Evolutionary conservation across 805 yeast species (phyloP).

Genomic region (Komagataella phaffii): DNA sequence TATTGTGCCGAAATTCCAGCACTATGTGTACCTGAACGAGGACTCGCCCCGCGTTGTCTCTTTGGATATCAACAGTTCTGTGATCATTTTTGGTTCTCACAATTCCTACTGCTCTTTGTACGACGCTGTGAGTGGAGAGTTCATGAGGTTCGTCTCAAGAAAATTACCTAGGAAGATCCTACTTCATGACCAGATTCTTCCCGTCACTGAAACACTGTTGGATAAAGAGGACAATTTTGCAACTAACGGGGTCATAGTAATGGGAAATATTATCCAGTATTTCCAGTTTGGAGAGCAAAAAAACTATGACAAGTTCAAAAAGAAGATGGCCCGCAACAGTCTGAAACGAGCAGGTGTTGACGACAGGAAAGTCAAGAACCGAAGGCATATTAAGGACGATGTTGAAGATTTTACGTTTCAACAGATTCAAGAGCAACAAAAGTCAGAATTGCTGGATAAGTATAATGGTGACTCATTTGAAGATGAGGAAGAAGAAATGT

Average conservation of each 20-base stretch:
- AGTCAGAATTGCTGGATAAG: conserved; percentile 20
- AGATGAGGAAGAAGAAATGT: conserved; percentile 26
- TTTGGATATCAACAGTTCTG: conserved; percentile 12
- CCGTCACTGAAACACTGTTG: conserved; percentile 15
- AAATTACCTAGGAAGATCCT: conserved; percentile 16
- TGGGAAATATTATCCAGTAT: conserved; percentile 29
- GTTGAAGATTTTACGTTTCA: conserved; percentile 15
- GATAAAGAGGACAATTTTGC: conserved; percentile 12
- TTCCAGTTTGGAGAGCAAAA: conserved; percentile 30
- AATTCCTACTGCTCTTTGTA: conserved; percentile 28
- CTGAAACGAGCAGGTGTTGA: not conserved
- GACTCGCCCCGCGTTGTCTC: conserved; percentile 15
- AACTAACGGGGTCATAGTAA: conserved; percentile 24
- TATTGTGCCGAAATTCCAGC: conserved; percentile 1
- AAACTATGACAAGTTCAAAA: conserved; percentile 7
- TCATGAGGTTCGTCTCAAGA: conserved; percentile 19
- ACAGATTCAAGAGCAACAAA: conserved; percentile 11
- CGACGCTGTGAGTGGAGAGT: conserved; percentile 28
- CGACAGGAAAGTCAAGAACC: not conserved
- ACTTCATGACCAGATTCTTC: conserved; percentile 12
- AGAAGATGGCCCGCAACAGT: conserved; percentile 1
- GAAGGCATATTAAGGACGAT: not conserved
- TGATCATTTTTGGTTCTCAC: conserved; percentile 24
- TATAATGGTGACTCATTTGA: conserved; percentile 28
- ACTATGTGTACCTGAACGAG: conserved; percentile 8